phyloP scores from a whole-genome alignment of 2,329 filamentous ascomycete species.

The Fusarium paranaense region DNA sequence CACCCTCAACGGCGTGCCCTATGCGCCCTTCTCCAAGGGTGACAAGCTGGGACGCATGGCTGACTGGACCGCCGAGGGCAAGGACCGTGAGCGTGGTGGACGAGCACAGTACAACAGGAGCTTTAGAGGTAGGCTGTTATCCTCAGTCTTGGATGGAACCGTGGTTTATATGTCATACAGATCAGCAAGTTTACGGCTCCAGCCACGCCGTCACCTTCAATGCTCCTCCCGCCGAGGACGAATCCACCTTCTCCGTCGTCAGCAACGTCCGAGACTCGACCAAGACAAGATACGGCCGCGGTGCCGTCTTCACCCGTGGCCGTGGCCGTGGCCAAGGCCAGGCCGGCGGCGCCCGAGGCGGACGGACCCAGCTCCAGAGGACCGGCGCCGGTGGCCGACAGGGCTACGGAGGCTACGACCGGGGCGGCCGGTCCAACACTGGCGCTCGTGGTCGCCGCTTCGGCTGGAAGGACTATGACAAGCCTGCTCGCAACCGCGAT shows the following conservation, averaged over 20 bases:
- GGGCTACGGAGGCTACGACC: conserved; percentile 72
- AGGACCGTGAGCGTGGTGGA: conserved; percentile 83
- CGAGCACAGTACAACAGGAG: conserved; percentile 92
- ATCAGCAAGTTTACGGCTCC: conserved; percentile 96
- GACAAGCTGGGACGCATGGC: conserved; percentile 99
- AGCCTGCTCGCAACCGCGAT: conserved; percentile 95
- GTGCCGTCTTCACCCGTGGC: conserved; percentile 89
- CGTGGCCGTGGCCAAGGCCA: conserved; percentile 82
- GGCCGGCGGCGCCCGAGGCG: conserved; percentile 67
- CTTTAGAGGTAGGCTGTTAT: conserved; percentile 78
- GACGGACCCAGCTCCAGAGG: conserved; percentile 75
- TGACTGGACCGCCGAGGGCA: conserved; percentile 94
- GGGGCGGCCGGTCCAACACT: conserved; percentile 75
- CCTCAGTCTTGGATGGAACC: not conserved
- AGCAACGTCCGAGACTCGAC: conserved; percentile 90
- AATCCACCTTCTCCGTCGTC: conserved; percentile 97
- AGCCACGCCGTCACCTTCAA: conserved; percentile 89
- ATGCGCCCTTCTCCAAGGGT: conserved; percentile 97
- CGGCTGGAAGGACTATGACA: conserved; percentile 99
- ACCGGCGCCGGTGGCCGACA: conserved; percentile 76
- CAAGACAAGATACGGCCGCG: conserved; percentile 89
- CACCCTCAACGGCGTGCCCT: conserved; percentile 93
- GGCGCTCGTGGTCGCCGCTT: conserved; percentile 86
- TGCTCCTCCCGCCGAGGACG: conserved; percentile 92
- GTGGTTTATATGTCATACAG: conserved; percentile 57